Evolutionary conservation across 805 yeast species (phyloP).

Genomic region (Millerozyma miso): DNA sequence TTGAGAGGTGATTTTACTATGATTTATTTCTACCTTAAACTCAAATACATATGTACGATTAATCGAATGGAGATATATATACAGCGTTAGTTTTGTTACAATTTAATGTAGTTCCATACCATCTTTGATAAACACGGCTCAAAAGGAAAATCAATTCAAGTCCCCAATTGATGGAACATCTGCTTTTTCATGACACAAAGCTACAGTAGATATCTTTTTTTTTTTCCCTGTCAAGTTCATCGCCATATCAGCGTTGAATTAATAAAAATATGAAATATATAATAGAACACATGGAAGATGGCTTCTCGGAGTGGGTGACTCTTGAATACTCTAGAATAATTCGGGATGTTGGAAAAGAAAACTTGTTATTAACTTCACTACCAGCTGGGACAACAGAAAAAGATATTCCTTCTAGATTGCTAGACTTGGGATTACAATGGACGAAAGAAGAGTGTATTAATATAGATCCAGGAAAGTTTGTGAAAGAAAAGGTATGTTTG

Average conservation of each 20-base stretch:
- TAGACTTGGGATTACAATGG: slow-evolving; percentile 70
- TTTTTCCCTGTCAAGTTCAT: too few species aligned
- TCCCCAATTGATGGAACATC: too few species aligned
- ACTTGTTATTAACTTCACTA: slow-evolving; percentile 72
- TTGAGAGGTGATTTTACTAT: too few species aligned
- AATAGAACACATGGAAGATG: slow-evolving; percentile 96
- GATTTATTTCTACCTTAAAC: too few species aligned
- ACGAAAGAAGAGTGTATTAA: slow-evolving; percentile 68
- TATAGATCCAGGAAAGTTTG: slow-evolving; percentile 42
- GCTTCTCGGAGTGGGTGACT: slow-evolving; percentile 93
- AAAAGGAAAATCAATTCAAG: too few species aligned
- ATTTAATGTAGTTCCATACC: too few species aligned
- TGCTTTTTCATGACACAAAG: too few species aligned
- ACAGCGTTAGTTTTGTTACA: too few species aligned
- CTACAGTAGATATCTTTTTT: too few species aligned
- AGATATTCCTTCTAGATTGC: slow-evolving; percentile 61
- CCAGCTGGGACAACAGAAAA: slow-evolving; percentile 56
- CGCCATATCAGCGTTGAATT: neutral
- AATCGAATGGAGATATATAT: too few species aligned
- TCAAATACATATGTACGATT: too few species aligned
- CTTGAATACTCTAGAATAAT: slow-evolving; percentile 83
- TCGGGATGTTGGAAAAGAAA: slow-evolving; percentile 74
- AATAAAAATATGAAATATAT: slow-evolving; percentile 67
- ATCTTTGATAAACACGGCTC: too few species aligned
- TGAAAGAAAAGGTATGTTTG: slow-evolving; percentile 60